Evolutionary conservation across 176 grass and related monocot genomes (phyloP).

Genomic region (Triticum timopheevii): DNA sequence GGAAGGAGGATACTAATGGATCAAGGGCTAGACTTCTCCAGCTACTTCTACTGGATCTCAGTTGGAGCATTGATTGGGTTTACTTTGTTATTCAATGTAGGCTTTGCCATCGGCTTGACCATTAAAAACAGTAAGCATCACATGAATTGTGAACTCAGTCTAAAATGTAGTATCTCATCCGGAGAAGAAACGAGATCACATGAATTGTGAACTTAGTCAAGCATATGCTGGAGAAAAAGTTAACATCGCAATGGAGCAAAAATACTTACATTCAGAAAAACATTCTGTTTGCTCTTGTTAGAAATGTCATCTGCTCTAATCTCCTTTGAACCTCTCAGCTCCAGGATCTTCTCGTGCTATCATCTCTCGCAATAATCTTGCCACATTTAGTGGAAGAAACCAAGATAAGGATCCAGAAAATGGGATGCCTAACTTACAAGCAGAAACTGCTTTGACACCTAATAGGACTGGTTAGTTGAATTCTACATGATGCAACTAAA

Average conservation of each 20-base stretch:
- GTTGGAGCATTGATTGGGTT: constrained; percentile 68
- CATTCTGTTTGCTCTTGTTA: not conserved
- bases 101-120: constrained; percentile 62
- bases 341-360: constrained; percentile 48
- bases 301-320: not conserved
- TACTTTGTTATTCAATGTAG: constrained; percentile 62
- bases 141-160: not conserved
- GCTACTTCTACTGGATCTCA: constrained; percentile 79
- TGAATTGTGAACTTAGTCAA: not conserved
- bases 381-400: constrained; percentile 23
- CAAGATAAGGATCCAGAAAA: not conserved
- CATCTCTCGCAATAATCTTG: constrained; percentile 53
- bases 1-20: constrained; percentile 56
- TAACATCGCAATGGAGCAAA: no score
- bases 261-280: not conserved
- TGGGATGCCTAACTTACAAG: constrained; percentile 16
- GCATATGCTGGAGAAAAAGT: not conserved
- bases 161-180: no score
- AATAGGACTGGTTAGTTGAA: constrained; percentile 41
- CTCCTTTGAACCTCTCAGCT: constrained; percentile 25
- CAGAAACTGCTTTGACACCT: not conserved
- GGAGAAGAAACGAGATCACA: not conserved
- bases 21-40: constrained; percentile 58
- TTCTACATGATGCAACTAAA: not conserved
- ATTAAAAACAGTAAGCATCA: constrained; percentile 51